phyloP scores from a whole-genome alignment of 768 basidiomycete species.

The Coprinellus aureogranulatus region DNA sequence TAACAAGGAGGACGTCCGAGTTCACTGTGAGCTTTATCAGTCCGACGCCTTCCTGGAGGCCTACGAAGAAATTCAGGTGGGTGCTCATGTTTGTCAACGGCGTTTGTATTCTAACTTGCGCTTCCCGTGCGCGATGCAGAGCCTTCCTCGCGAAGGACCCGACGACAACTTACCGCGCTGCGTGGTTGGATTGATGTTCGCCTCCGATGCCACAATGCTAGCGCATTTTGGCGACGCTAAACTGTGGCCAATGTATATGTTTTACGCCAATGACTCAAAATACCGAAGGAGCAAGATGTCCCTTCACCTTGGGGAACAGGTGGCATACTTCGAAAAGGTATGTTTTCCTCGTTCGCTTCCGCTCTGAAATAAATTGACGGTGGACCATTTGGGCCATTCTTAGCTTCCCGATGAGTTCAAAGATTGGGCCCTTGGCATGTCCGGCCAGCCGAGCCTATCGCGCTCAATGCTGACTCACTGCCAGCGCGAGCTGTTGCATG shows the following conservation, averaged over 20 bases:
- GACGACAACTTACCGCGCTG: slow-evolving; percentile 13
- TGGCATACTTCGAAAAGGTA: neutral
- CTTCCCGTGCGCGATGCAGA: no score
- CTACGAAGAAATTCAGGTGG: slow-evolving; percentile 5
- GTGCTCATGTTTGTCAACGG: neutral
- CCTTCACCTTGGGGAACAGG: neutral
- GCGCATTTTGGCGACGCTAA: neutral
- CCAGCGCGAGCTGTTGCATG: slow-evolving; percentile 24
- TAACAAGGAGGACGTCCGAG: slow-evolving; percentile 9
- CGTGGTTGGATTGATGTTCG: slow-evolving; percentile 11
- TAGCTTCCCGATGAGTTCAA: slow-evolving; percentile 14
- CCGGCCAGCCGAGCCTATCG: neutral
- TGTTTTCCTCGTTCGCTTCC: neutral
- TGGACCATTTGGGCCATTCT: no score
- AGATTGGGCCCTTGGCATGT: slow-evolving; percentile 8
- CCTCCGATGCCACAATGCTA: neutral
- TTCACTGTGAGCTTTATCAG: slow-evolving; percentile 18
- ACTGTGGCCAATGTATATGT: neutral
- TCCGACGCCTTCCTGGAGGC: slow-evolving; percentile 19
- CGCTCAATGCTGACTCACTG: slow-evolving; percentile 1
- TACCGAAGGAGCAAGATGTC: neutral
- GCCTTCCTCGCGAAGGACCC: neutral
- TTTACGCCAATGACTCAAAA: neutral
- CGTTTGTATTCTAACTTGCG: no score
- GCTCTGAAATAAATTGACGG: no score